Base-by-base conservation (phyloP, 192 early-diverging fungal genomes). In the Coemansia sp. region DNA sequence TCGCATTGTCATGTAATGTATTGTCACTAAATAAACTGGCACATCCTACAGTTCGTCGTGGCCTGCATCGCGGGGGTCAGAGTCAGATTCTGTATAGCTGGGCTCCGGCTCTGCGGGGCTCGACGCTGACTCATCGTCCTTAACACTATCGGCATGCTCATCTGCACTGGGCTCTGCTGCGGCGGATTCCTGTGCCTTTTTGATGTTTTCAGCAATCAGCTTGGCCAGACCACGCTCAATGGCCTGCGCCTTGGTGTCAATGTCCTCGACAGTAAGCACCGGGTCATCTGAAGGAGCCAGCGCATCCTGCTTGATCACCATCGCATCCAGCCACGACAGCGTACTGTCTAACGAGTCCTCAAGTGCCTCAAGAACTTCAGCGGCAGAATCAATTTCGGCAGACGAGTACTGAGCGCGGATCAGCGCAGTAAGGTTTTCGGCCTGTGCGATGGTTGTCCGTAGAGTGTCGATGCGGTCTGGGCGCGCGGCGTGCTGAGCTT, bases 231-330 rank as follows among this genome's bases (percentile, higher is more conserved):
- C 82, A 1, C 69, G 72, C 58, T 87, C 82, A 17, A 93, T 66
- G 10, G 66, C 69, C 45, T 64, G 66, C 6, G 70, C 70, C 45
- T 82, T 85, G 50, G 72, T 38, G 54, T 87, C 75, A 21, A 91
- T 82, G 27, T 89, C 86, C 5, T 54, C 64, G 1, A 84, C 79
- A 5, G 79, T 65, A 22, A 95, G 83, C 6, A 85, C 86, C 9
- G 93, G 93, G 29, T 88, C 83, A 37, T 85, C 84, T 59, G 88
- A 66, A 15, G 76, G 54, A 1, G 66, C 65, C 21, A 93, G 80
- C 12, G 72, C 79, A 0, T 71, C 75, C 73, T 95, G 95, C 51
- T 73, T 75, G 4, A 58, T 72, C 14, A 86, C 60, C 74, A 84
- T 87, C 6, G 82, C 73, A 27, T 74, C 62, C 5, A 94, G 79